Evolutionary conservation across 2,329 filamentous ascomycete species (phyloP).

Genomic region (Sarocladium strictum): DNA sequence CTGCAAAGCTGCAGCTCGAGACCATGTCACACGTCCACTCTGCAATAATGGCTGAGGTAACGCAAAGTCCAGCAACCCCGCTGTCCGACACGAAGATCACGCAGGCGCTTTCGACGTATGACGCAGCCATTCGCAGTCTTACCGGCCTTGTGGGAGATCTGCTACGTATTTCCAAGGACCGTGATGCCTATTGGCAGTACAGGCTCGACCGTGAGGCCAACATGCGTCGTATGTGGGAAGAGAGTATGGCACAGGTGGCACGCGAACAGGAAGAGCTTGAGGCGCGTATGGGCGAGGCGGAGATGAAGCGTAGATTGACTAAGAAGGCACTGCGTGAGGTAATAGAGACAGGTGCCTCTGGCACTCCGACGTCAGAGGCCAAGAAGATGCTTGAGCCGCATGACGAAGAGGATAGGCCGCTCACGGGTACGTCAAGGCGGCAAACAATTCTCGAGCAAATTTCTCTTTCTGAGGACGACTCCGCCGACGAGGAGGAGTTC

Average conservation of each 20-base stretch:
- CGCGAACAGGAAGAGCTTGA: conserved; percentile 90
- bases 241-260: conserved; percentile 97
- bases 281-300: conserved; percentile 79
- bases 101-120: conserved; percentile 79
- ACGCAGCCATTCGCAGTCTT: conserved; percentile 81
- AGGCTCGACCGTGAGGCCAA: conserved; percentile 86
- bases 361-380: conserved; percentile 17
- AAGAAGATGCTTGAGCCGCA: conserved; percentile 18
- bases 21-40: conserved; percentile 79
- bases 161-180: conserved; percentile 85
- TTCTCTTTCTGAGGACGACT: conserved; percentile 72
- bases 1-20: conserved; percentile 86
- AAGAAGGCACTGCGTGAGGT: conserved; percentile 86
- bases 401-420: conserved; percentile 30
- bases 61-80: conserved; percentile 61
- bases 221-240: conserved; percentile 94
- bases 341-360: conserved; percentile 49
- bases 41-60: conserved; percentile 65
- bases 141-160: conserved; percentile 80
- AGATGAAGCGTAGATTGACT: conserved; percentile 82
- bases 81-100: conserved; percentile 72
- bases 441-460: conserved; percentile 66
- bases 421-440: conserved; percentile 41
- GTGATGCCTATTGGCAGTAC: conserved; percentile 96
- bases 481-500: conserved; percentile 84